Evolutionary conservation across 768 basidiomycete species (phyloP), one percentile per base, ranked within the genome.

Genomic region (Tylopilus subfusipes): DNA sequence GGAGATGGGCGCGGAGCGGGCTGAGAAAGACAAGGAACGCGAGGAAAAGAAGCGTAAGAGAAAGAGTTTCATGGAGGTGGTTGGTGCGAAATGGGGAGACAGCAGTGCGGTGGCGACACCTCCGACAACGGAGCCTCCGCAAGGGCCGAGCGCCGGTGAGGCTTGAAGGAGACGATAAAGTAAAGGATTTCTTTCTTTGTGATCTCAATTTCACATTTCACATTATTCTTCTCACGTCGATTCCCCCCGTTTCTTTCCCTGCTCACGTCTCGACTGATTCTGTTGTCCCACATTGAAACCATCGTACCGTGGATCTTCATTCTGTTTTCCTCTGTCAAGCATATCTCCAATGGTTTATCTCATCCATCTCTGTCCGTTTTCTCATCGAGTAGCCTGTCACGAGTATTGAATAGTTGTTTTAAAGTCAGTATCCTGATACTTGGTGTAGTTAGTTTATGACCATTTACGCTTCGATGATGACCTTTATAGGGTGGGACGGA

Each of bases 21-120:
- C 70, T 44, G 79, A 61, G 82, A 82, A 80, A 65, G 72, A 72
- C 48, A 81, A 76, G 64, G 72, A 73, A 60, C 83, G 83, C 66
- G 81, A 78, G 49, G 76, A 81, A 68, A 80, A 78, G 72, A 78
- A 84, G 71, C 84, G 83, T 68, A 79, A 80, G 60, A 82, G 82
- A 72, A 82, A 79, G 72, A 81, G 84, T 63, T 72, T 70, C 34
- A 72, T 70, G 54, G 83, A 80, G 71, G 64, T 70, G 8, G 66
- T 67, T n/a, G 56, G 64, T 21, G 67, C 54, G 27, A 63, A 4
- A 48, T 80, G 67, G 36, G 67, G 50, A 16, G 62, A 67, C 33
- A 60, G 38, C 12, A 36, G 47, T 42, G 43, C 48, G 13, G 36
- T 27, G 8, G 76, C 68, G 75, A 74, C 66, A 76, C 77, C 63